Conservation (phyloP, 805 yeast species). For the Saccharomycopsis capsularis region DNA sequence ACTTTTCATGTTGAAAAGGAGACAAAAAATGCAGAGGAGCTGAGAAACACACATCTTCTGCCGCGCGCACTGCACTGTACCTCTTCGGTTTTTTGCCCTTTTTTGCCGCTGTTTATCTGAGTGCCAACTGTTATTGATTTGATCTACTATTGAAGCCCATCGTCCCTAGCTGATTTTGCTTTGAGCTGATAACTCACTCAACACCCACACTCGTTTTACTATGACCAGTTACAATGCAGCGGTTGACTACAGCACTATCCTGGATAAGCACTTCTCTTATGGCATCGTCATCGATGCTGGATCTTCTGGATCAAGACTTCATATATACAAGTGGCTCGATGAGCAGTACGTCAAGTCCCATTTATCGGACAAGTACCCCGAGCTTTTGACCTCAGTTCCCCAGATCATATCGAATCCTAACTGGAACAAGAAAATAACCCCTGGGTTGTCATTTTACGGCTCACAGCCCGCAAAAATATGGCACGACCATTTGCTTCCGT, state of each 20-base stretch:
- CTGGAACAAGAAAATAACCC: slow-evolving; percentile 69
- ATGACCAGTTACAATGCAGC: no score
- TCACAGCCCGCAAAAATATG: slow-evolving; percentile 46
- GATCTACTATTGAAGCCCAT: no score
- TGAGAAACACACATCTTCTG: no score
- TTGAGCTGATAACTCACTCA: no score
- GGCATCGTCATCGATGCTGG: slow-evolving; percentile 95
- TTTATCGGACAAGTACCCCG: slow-evolving; percentile 27
- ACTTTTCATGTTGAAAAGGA: no score
- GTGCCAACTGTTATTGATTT: no score
- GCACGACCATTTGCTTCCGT: slow-evolving; percentile 56
- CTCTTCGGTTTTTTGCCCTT: no score
- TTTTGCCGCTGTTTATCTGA: no score
- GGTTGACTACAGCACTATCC: slow-evolving; percentile 9
- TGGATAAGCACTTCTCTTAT: slow-evolving; percentile 32
- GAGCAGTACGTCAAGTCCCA: slow-evolving; percentile 31
- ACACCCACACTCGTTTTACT: no score
- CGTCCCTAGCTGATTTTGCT: no score
- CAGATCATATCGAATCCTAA: slow-evolving; percentile 51
- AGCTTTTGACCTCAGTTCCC: slow-evolving; percentile 54
- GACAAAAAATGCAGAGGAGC: no score
- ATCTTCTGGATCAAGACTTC: slow-evolving; percentile 87
- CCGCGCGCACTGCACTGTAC: no score
- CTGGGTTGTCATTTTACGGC: slow-evolving; percentile 75
- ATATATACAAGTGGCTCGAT: slow-evolving; percentile 75